phyloP scores from a whole-genome alignment of 1,139 yeast genomes.

The Candida gigantensis region DNA sequence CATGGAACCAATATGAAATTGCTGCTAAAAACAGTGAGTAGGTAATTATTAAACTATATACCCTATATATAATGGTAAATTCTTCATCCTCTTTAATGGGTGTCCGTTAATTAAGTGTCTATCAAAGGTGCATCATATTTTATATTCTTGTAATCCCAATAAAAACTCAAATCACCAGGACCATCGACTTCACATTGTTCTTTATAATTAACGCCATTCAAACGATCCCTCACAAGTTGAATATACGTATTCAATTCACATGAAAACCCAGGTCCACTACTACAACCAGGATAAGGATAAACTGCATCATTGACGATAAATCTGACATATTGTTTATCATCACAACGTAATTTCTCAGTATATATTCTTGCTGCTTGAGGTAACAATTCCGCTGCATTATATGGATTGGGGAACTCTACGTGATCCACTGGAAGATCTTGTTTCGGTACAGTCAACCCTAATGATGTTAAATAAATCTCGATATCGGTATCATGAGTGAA shows the following conservation, averaged over 20 bases:
- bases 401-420: slow-evolving; percentile 39
- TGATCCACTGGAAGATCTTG: slow-evolving; percentile 19
- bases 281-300: slow-evolving; percentile 52
- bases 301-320: slow-evolving; percentile 58
- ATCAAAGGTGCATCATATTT: slow-evolving; percentile 27
- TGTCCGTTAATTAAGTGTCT: too few relatives aligned
- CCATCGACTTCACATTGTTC: slow-evolving; percentile 35
- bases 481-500: slow-evolving; percentile 62
- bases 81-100: too few relatives aligned
- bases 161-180: slow-evolving; percentile 28
- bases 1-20: too few relatives aligned
- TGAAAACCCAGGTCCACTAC: slow-evolving; percentile 58
- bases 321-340: slow-evolving; percentile 39
- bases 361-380: slow-evolving; percentile 57
- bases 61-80: too few relatives aligned
- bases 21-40: too few relatives aligned
- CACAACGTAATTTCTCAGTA: slow-evolving; percentile 45
- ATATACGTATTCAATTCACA: slow-evolving; percentile 48
- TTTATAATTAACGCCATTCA: slow-evolving; percentile 28
- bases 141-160: slow-evolving; percentile 34
- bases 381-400: slow-evolving; percentile 44
- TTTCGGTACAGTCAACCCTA: slow-evolving; percentile 45
- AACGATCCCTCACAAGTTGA: slow-evolving; percentile 30
- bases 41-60: too few relatives aligned
- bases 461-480: slow-evolving; percentile 46